Conservation (phyloP, 169 alveolate genomes). For the Plasmodium coatneyi region DNA sequence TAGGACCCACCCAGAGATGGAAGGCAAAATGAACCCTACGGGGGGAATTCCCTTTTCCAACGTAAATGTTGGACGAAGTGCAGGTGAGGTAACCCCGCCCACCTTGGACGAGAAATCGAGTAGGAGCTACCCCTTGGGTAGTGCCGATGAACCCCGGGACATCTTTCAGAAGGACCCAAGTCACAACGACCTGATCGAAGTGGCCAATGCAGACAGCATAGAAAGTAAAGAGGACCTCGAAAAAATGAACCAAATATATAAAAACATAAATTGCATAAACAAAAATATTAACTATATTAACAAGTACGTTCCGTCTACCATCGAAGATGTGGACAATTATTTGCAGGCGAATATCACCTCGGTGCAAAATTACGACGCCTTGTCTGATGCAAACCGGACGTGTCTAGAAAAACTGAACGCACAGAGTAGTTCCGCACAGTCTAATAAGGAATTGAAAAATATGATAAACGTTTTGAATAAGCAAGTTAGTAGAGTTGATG, state of each 20-base stretch:
- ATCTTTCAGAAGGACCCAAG: conserved; percentile 13
- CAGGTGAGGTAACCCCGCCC: neutral
- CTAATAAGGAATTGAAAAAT: conserved; percentile 18
- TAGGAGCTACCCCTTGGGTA: neutral
- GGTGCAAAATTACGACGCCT: conserved; percentile 18
- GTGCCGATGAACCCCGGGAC: neutral
- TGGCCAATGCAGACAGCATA: conserved; percentile 4
- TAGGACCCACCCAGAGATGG: neutral
- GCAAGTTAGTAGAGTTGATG: neutral
- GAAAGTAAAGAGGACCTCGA: conserved; percentile 51
- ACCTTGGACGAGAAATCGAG: neutral
- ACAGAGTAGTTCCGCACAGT: neutral
- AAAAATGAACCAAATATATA: conserved; percentile 48
- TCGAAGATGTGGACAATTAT: conserved; percentile 17
- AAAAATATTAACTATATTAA: conserved; percentile 59
- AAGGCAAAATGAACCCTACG: neutral
- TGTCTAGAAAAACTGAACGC: conserved; percentile 26
- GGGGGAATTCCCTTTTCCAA: neutral
- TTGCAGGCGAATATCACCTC: conserved; percentile 2
- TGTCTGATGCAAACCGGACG: conserved; percentile 8
- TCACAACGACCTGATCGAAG: neutral
- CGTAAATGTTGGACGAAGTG: neutral
- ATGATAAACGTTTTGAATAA: conserved; percentile 32
- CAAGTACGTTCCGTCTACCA: conserved; percentile 28
- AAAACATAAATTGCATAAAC: conserved; percentile 47